Base-by-base conservation (phyloP, 1,139 yeast genomes). In the Geotrichum phurueaensis region DNA sequence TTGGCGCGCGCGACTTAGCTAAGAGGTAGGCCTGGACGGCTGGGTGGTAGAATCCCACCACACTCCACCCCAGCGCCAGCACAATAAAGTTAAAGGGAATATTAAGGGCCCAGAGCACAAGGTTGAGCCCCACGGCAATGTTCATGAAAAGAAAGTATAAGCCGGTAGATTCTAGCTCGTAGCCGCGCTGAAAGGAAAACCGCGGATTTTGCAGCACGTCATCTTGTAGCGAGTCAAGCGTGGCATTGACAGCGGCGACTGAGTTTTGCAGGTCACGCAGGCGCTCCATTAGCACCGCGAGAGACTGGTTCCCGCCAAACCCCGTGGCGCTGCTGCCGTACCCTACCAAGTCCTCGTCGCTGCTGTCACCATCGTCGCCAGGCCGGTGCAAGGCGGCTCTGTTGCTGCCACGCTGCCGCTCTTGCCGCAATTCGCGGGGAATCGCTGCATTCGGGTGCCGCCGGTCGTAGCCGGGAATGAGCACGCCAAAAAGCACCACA, bases 381-480 rank as follows among this genome's bases (percentile, higher is more conserved):
- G 47, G 47, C 47, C 47, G 47, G 47, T 22, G 47, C 47, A 39
- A 15, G 4, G 20, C 9, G 3, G 47, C 47, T 13, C 47, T 39
- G 47, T 22, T 22, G 47, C 47, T 22, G 4, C 47, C 47, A 39
- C 2, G 20, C 47, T 18, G 47, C 47, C n/a, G 47, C 7, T 39
- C 10, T 5, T 18, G 47, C 22, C 47, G n/a, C 9, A 39, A 10
- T 7, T 20, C 47, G 20, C 47, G 20, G 20, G 47, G 47, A 10
- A 39, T 39, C 47, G 47, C 47, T 10, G 47, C 47, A 13, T 39
- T 39, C 6, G 71, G 96, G 70, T 90, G 96, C 60, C 90, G 78
- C 59, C 81, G 78, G 22, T 84, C 76, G 68, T 86, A 91, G 0
- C 89, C 90, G 0, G 96, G 94, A 1, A 87, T 76, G 76, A 90